Conservation (phyloP, 768 basidiomycete species). For the Mycena epipterygia region DNA sequence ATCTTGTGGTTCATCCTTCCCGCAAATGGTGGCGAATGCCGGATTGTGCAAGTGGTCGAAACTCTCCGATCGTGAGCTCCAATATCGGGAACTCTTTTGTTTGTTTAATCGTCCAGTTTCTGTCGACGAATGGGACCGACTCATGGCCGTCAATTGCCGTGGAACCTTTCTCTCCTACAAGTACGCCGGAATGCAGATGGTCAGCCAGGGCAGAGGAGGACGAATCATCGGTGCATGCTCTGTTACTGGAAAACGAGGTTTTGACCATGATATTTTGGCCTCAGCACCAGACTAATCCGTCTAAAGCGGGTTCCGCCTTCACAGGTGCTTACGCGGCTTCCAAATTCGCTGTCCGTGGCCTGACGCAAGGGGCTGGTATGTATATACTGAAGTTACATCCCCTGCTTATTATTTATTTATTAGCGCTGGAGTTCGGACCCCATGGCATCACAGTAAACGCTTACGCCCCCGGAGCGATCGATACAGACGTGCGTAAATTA, state of each 20-base stretch:
- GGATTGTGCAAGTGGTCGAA: too few species aligned
- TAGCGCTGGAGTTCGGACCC: conserved; percentile 37
- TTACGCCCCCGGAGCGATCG: conserved; percentile 44
- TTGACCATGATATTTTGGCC: neutral
- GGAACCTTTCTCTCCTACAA: too few species aligned
- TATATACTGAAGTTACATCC: neutral
- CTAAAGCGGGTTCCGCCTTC: neutral
- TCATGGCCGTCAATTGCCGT: neutral
- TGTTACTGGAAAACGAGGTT: neutral
- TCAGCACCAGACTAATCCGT: neutral
- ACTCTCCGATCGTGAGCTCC: too few species aligned
- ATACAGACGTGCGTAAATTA: too few species aligned
- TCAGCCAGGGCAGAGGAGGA: neutral
- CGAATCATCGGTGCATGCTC: neutral
- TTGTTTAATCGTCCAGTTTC: neutral
- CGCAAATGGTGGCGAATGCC: too few species aligned
- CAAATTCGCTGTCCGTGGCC: conserved; percentile 41
- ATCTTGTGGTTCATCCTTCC: too few species aligned
- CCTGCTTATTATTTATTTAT: too few species aligned
- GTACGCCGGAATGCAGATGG: too few species aligned
- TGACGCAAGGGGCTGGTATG: conserved; percentile 19
- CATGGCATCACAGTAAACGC: conserved; percentile 44
- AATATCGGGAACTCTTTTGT: too few species aligned
- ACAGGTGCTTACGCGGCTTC: conserved; percentile 40
- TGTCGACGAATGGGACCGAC: neutral